Evolutionary conservation across 495 filamentous ascomycete species (phyloP).

Genomic region (Penicillium ochrochloron): DNA sequence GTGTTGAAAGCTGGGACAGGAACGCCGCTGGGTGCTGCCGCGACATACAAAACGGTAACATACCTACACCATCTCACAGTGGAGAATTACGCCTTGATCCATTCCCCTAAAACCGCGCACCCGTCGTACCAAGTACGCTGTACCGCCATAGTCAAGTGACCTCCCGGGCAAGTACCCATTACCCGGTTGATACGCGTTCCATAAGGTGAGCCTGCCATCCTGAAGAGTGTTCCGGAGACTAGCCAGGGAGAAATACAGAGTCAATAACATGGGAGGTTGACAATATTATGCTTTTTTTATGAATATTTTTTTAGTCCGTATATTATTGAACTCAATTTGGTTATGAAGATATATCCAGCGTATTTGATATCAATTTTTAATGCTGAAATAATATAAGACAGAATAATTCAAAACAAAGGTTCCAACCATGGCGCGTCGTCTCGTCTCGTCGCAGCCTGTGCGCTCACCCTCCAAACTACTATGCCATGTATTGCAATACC

Average conservation of each 20-base stretch:
- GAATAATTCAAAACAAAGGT: background rate
- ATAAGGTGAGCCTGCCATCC: background rate
- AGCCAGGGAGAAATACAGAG: background rate
- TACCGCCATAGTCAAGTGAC: conserved; percentile 23
- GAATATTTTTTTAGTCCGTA: background rate
- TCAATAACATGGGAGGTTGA: background rate
- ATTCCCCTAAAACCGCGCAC: conserved; percentile 31
- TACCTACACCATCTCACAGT: conserved; percentile 25
- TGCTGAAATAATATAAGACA: background rate
- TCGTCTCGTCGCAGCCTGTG: background rate
- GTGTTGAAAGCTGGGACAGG: background rate
- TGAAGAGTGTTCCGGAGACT: background rate
- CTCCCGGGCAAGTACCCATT: conserved; percentile 21
- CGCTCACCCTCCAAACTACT: background rate
- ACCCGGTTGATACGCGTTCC: conserved; percentile 17
- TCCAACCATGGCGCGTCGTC: background rate
- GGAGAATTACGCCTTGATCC: conserved; percentile 27
- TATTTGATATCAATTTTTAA: background rate
- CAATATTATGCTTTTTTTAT: background rate
- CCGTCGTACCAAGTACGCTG: conserved; percentile 30
- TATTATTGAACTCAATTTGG: background rate
- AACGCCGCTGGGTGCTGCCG: background rate
- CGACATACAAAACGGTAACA: conserved; percentile 24
- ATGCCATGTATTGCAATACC: background rate
- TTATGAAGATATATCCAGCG: background rate